Evolutionary conservation across 2,329 filamentous ascomycete genomes (phyloP), one percentile per base, ranked within the genome.

Genomic region (Leptographium wingfieldii): DNA sequence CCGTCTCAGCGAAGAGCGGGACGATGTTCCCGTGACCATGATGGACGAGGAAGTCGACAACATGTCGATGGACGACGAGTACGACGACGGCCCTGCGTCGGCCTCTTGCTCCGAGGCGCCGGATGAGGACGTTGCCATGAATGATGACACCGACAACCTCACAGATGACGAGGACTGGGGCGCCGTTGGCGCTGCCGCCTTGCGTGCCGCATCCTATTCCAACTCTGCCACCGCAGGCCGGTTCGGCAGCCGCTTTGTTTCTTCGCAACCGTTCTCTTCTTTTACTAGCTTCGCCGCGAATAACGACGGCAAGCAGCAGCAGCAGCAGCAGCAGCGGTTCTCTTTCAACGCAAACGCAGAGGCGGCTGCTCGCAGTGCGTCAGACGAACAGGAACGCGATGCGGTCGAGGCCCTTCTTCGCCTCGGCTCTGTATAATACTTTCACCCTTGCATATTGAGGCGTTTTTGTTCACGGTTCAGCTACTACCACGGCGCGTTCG

Each of bases 91-190:
- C 52, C 84, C 81, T 19, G 81, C 75, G 59, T 88, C 85, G 58
- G 86, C 83, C 56, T 91, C 88, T 14, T 91, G 88, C 68, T 90
- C 87, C 38, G 87, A 90, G 67, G 87, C 86, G 22, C 81, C 82
- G 51, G 83, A 85, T 59, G 86, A 88, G 62, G 78, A 83, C 63
- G 76, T 76, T 66, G 77, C 68, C 66, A 78, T 71, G 73, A 84
- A 85, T 67, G 87, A 90, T 66, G 87, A 95, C 69, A 84, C 89
- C 62, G 86, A 88, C 65, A 90, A 96, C 69, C 82, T 89, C 62
- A 97, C 94, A 29, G 94, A 97, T 70, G 90, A 96, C 70, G 92
- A 97, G 73, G 92, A 97, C 73, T 96, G 92, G 92, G 90, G 88
- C 55, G 84, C 88, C 58, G 87, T 96, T 63, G 92, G 91, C 59